A percentile compares a stretch with the other conserved stretches of the same genome.
Conservation (phyloP, 176 grass and related monocot species). For the Phragmites australis region DNA sequence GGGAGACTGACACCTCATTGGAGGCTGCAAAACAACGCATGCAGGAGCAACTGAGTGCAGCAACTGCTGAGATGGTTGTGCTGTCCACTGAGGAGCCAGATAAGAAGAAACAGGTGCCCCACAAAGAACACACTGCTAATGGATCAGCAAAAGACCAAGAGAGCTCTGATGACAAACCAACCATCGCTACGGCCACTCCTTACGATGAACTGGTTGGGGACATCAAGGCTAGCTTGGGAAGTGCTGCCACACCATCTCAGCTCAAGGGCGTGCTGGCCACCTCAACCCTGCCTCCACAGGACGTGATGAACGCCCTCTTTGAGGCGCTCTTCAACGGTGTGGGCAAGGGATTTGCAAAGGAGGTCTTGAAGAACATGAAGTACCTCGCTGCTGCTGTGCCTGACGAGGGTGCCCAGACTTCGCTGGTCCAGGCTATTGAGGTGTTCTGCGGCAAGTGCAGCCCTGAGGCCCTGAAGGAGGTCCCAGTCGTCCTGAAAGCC, state of each 20-base stretch:
- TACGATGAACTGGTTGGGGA: slow-evolving; percentile 47
- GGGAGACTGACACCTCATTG: slow-evolving; percentile 80
- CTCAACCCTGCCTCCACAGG: slow-evolving; percentile 42
- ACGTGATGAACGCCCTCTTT: slow-evolving; percentile 61
- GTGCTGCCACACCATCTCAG: slow-evolving; percentile 45
- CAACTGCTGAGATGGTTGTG: slow-evolving; percentile 89
- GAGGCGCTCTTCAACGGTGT: slow-evolving; percentile 62
- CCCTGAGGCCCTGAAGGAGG: slow-evolving; percentile 70
- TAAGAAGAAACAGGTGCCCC: neutral
- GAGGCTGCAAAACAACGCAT: slow-evolving; percentile 76
- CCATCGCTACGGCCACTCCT: neutral
- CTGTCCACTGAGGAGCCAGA: slow-evolving; percentile 51
- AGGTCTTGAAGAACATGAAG: slow-evolving; percentile 64
- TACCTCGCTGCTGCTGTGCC: slow-evolving; percentile 58
- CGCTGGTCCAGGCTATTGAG: slow-evolving; percentile 56
- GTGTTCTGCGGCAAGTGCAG: slow-evolving; percentile 52
- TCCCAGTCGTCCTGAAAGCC: slow-evolving; percentile 59
- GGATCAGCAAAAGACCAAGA: slow-evolving; percentile 11
- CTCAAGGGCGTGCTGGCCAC: slow-evolving; percentile 49
- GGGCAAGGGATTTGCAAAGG: slow-evolving; percentile 75
- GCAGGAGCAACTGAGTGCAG: slow-evolving; percentile 74
- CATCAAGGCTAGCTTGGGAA: slow-evolving; percentile 54
- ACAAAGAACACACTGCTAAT: slow-evolving; percentile 1
- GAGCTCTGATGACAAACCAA: neutral
- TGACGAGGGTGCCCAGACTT: slow-evolving; percentile 47